Percentiles rank a stretch among this genome's conserved stretches.
Conservation (phyloP, 140 eudicot species). For the Oenanthe javanica region DNA sequence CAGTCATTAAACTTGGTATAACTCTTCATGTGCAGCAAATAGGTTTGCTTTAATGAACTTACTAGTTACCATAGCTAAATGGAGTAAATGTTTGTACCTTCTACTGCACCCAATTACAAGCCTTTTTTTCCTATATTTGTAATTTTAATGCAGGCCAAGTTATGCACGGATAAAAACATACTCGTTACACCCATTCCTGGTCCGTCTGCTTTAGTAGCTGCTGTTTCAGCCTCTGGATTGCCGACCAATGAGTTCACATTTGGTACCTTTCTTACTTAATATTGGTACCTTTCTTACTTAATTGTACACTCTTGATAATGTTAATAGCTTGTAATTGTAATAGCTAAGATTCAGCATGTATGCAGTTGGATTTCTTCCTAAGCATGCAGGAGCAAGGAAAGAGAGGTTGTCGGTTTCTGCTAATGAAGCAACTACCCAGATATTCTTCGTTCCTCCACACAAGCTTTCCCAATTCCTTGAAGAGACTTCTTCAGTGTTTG, state of each 20-base stretch:
- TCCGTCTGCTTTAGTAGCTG: slow-evolving; percentile 80
- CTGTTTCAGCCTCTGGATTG: slow-evolving; percentile 91
- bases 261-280: slow-evolving; percentile 37
- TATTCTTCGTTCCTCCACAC: slow-evolving; percentile 93
- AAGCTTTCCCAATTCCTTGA: slow-evolving; percentile 76
- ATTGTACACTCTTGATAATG: not conserved
- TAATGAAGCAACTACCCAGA: slow-evolving; percentile 66
- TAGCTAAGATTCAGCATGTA: slow-evolving; percentile 9
- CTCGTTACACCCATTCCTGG: slow-evolving; percentile 82
- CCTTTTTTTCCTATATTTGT: not conserved
- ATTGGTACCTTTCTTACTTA: not conserved
- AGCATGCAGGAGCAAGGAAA: slow-evolving; percentile 58
- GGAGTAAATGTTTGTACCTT: not conserved
- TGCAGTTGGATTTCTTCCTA: slow-evolving; percentile 95
- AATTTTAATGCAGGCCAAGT: slow-evolving; percentile 49
- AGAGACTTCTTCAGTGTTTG: slow-evolving; percentile 62
- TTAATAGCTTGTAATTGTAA: not conserved
- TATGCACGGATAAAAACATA: slow-evolving; percentile 58
- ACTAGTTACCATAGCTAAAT: not conserved
- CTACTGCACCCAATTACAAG: not conserved
- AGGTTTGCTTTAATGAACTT: not conserved
- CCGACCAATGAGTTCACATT: slow-evolving; percentile 76
- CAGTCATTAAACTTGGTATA: not conserved
- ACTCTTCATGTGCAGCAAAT: not conserved
- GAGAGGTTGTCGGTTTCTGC: slow-evolving; percentile 64